A percentile compares a stretch with the other conserved stretches of the same genome.
phyloP scores from a whole-genome alignment of 2,329 filamentous ascomycete genomes.

The Lasiodiplodia sp. region DNA sequence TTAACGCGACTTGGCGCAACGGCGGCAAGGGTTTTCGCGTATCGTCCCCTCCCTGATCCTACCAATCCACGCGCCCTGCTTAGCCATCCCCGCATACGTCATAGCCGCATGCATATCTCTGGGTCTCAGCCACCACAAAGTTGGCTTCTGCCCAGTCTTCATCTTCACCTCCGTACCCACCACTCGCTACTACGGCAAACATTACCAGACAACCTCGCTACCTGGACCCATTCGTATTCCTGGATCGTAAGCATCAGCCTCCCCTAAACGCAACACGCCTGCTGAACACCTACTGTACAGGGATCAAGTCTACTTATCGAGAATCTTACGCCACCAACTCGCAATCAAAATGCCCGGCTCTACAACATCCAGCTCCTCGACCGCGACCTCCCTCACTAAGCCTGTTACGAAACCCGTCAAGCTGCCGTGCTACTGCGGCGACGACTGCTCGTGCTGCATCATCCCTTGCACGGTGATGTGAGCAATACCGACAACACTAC shows the following conservation, averaged over 20 bases:
- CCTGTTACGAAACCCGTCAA: conserved; percentile 39
- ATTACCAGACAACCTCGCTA: not conserved
- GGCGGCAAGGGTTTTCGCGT: not conserved
- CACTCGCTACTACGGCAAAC: not conserved
- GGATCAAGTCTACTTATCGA: not conserved
- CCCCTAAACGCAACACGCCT: not conserved
- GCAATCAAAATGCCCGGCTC: conserved; percentile 17
- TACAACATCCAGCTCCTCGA: conserved; percentile 27
- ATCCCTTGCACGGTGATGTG: conserved; percentile 49
- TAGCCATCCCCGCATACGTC: conserved; percentile 24
- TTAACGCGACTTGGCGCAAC: not conserved
- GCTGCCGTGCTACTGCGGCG: conserved; percentile 35
- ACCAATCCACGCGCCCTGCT: not conserved
- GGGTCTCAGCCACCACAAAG: not conserved
- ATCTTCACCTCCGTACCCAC: not conserved
- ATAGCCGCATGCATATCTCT: conserved; percentile 1
- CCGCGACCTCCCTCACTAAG: conserved; percentile 43
- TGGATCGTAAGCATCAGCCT: not conserved
- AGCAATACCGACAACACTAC: not conserved
- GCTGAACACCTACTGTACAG: not conserved
- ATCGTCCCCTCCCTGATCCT: conserved; percentile 8
- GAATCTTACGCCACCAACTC: not conserved
- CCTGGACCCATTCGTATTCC: not conserved
- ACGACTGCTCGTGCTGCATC: conserved; percentile 40
- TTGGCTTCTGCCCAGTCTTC: not conserved